phyloP scores from a whole-genome alignment of 495 filamentous ascomycete genomes.

The Trichoderma parareesei region DNA sequence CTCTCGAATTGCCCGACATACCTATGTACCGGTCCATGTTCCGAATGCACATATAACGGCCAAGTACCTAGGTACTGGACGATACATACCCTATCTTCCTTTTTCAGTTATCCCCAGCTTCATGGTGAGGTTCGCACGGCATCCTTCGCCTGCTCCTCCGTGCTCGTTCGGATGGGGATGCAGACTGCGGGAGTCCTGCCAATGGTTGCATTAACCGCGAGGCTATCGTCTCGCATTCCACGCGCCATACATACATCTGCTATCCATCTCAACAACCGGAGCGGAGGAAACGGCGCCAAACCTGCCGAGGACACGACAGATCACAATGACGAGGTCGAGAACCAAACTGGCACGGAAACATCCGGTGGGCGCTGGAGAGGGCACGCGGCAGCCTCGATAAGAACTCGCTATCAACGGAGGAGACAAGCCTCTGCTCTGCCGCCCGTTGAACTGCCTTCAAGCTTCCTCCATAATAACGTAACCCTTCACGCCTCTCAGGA shows the following conservation, averaged over 20 bases:
- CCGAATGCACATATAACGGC: too few relatives aligned
- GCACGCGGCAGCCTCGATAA: not conserved
- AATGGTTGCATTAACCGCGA: not conserved
- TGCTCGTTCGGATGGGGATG: not conserved
- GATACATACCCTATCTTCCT: too few relatives aligned
- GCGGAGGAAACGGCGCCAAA: not conserved
- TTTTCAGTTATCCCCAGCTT: not conserved
- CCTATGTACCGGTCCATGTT: too few relatives aligned
- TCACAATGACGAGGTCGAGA: not conserved
- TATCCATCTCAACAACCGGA: not conserved
- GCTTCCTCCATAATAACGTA: not conserved
- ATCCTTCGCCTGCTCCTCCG: not conserved
- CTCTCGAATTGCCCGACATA: too few relatives aligned
- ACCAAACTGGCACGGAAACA: not conserved
- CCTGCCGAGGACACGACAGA: not conserved
- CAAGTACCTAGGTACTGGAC: too few relatives aligned
- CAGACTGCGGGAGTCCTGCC: not conserved
- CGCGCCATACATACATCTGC: conserved; percentile 1
- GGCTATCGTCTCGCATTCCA: not conserved
- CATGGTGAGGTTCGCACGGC: not conserved
- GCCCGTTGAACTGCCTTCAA: not conserved
- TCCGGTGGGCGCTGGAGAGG: not conserved
- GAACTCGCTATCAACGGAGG: not conserved
- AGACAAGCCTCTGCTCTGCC: not conserved
- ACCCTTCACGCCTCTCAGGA: not conserved